Base-by-base conservation (phyloP, 2,329 filamentous ascomycete species). In the Fusarium liriodendri region DNA sequence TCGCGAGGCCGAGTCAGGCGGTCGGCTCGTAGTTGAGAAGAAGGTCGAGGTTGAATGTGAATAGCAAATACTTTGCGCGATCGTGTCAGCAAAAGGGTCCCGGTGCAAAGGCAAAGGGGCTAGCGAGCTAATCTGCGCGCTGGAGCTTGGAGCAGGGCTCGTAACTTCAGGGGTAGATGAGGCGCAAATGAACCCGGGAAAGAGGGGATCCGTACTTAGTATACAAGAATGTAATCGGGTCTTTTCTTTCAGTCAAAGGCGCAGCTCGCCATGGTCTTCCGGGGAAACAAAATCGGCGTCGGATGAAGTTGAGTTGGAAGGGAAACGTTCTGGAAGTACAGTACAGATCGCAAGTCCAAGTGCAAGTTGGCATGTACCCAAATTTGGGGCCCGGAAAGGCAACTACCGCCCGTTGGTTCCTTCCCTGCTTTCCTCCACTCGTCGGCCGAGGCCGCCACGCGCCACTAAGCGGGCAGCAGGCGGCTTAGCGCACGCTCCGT, bases 331-430 rank as follows among this genome's bases (percentile, higher is more conserved):
- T 70, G 71, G 69, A 76, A 72, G 72, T 76, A 77, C 77, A 78
- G 74, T 76, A 77, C 77, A 78, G 74, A 77, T 79, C 72, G 74
- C 69, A 74, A 74, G 52, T 77, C 73, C 78, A 79, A 80, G 52
- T 77, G 75, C 78, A 79, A 80, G 72, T 77, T 80, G 78, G 77
- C 77, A 77, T 73, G 75, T 77, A 73, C 74, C 66, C 67, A 76
- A 75, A 70, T 67, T 71, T 69, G 70, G 67, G 64, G 37, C 68
- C 70, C 63, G 59, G 69, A 73, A 66, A 64, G 73, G 73, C 67
- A 69, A 74, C 66, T 71, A 38, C 64, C 69, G 67, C 69, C 72
- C 71, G 71, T 67, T 70, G 52, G 29, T 73, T 61, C 62, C 64
- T 45, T 64, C 40, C 54, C 57, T 72, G 62, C 52, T 70, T 50